Base-by-base conservation (phyloP, 176 grass and related monocot genomes). In the Bolboschoenus planiculmis region DNA sequence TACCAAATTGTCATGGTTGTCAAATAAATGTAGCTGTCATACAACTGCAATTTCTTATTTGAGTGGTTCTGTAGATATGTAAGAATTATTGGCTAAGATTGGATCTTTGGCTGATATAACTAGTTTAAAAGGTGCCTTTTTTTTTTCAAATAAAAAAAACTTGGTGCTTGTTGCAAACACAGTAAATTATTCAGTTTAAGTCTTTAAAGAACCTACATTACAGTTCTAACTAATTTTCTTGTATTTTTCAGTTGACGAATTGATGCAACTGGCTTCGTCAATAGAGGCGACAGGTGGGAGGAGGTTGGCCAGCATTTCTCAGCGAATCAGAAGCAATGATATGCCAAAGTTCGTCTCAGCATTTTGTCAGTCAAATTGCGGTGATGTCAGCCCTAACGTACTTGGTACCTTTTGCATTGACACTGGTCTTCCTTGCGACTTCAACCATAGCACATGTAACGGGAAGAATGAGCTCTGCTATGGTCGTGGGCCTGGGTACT, bases 391-490 rank as follows among this genome's bases (percentile, higher is more conserved):
- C 85, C 96, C 96, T 84, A 99, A 99, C 82, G 92, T 95, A 0
- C 84, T 95, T n/a, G 96, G 96, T 81, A 85, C 96, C 47, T 95
- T 95, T 86, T 99, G 96, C 86, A 91, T 91, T 82, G 96, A 99
- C 65, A 99, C 96, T n/a, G 76, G 87, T 34, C 92, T 90, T 58
- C 89, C 92, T 79, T 99, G 96, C 46, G 92, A 99, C 82, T 99
- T 99, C 82, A 99, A 99, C 84, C 96, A 93, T 42, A 95, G 92
- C 72, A 99, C 96, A 54, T 99, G 96, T 71, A 91, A 99, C 64
- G 96, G 96, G 59, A 99, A 93, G 89, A 99, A 99, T 63, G 96
- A 99, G 82, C 91, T 95, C 51, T 99, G 96, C 80, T 99, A 99
- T 74, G 91, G 92, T 79, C 89, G 92, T 84, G 96, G 92, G 18